A percentile compares a stretch with the other conserved stretches of the same genome.
Conservation (phyloP, 2,329 filamentous ascomycete genomes). For the Biscogniauxia mediterranea region DNA sequence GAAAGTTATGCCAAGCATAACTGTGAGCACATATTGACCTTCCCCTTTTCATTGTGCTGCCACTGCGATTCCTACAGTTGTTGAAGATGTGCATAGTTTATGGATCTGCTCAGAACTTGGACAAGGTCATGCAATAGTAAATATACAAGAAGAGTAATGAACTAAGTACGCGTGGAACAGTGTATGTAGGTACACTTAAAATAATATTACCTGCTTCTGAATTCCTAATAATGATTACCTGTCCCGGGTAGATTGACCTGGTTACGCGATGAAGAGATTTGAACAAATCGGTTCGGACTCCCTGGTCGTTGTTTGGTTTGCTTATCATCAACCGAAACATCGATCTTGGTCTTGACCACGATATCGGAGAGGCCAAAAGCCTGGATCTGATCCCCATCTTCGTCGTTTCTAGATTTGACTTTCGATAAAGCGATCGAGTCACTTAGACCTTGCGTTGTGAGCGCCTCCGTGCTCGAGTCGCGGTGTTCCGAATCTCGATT, state of each 20-base stretch:
- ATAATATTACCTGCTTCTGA: neutral
- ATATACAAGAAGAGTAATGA: neutral
- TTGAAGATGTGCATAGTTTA: too few relatives aligned
- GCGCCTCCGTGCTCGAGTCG: slow-evolving; percentile 26
- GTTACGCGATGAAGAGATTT: slow-evolving; percentile 21
- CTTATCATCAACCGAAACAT: slow-evolving; percentile 24
- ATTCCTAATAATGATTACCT: slow-evolving; percentile 13
- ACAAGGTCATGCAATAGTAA: too few relatives aligned
- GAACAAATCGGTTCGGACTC: slow-evolving; percentile 18
- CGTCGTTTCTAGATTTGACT: slow-evolving; percentile 6
- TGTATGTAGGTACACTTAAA: neutral
- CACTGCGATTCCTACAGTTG: neutral
- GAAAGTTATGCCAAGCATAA: too few relatives aligned
- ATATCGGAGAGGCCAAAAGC: slow-evolving; percentile 22
- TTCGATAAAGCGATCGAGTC: slow-evolving; percentile 14
- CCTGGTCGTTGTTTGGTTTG: slow-evolving; percentile 11
- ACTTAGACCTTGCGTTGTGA: slow-evolving; percentile 17
- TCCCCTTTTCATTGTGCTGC: neutral
- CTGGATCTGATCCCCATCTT: slow-evolving; percentile 13
- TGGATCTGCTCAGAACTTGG: too few relatives aligned
- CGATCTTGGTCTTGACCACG: slow-evolving; percentile 27
- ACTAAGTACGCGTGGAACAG: neutral
- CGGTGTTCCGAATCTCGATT: slow-evolving; percentile 20
- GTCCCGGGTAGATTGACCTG: slow-evolving; percentile 17
- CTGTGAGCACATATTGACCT: neutral